Conservation (phyloP, 2,329 filamentous ascomycete species). For the Didymella segeticola region DNA sequence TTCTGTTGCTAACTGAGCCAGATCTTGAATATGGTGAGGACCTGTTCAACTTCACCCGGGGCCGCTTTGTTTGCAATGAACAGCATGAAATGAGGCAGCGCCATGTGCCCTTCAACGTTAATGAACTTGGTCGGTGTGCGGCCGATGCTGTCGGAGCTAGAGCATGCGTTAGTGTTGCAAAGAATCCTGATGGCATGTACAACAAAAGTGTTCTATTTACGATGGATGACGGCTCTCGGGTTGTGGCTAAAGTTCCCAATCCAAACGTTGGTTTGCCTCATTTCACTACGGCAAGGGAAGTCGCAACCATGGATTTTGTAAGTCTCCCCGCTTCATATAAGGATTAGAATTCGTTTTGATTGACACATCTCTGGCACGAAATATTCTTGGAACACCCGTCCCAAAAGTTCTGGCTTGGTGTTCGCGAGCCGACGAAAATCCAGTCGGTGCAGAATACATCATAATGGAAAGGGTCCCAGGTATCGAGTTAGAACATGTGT, state of each 20-base stretch:
- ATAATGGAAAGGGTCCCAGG: slow-evolving; percentile 42
- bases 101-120: slow-evolving; percentile 37
- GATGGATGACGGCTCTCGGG: slow-evolving; percentile 45
- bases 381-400: slow-evolving; percentile 39
- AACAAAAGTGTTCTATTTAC: slow-evolving; percentile 46
- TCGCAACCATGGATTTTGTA: slow-evolving; percentile 49
- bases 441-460: slow-evolving; percentile 45
- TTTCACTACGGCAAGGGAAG: slow-evolving; percentile 48
- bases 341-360: no score
- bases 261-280: slow-evolving; percentile 45
- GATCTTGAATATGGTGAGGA: slow-evolving; percentile 27
- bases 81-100: slow-evolving; percentile 29
- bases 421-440: slow-evolving; percentile 33
- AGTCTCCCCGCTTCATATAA: no score
- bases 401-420: slow-evolving; percentile 45
- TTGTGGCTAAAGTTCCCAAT: slow-evolving; percentile 49
- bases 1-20: slow-evolving; percentile 15
- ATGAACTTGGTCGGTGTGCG: slow-evolving; percentile 34
- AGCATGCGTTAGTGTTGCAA: slow-evolving; percentile 11
- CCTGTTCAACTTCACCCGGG: slow-evolving; percentile 39
- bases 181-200: slow-evolving; percentile 40
- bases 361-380: slow-evolving; percentile 33
- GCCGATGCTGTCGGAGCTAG: slow-evolving; percentile 27
- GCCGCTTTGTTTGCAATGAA: slow-evolving; percentile 37
- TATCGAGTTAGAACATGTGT: slow-evolving; percentile 38